phyloP scores from a whole-genome alignment of 1,139 yeast genomes.

The Blastobotrys elegans region DNA sequence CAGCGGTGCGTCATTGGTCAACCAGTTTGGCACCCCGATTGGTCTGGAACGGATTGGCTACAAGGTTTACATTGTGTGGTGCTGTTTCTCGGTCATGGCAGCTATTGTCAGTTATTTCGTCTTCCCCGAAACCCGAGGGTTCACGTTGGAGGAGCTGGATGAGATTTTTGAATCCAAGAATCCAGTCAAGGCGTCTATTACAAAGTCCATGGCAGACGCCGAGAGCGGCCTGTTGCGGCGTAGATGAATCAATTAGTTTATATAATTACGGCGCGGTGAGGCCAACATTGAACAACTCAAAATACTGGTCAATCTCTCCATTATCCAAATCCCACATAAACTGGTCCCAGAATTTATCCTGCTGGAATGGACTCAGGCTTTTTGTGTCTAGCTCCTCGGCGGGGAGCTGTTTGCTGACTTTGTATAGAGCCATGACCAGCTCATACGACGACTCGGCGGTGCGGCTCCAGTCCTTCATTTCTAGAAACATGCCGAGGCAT shows the following conservation, averaged over 20 bases:
- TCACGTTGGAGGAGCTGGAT: slow-evolving; percentile 59
- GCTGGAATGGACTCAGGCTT: not conserved
- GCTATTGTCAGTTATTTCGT: slow-evolving; percentile 35
- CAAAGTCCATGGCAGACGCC: not conserved
- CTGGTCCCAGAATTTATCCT: not conserved
- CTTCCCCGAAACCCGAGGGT: slow-evolving; percentile 58
- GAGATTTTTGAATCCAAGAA: slow-evolving; percentile 49
- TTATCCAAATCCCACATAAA: slow-evolving; percentile 1
- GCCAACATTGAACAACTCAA: not conserved
- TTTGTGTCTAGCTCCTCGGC: not conserved
- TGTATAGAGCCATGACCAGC: not conserved
- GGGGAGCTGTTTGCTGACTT: not conserved
- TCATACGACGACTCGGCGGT: not conserved
- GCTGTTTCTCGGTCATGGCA: slow-evolving; percentile 18
- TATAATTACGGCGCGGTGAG: not conserved
- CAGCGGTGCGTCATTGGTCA: slow-evolving; percentile 31
- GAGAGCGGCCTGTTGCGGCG: not conserved
- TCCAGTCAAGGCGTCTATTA: slow-evolving; percentile 35
- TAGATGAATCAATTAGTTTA: not conserved
- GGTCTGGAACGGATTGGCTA: slow-evolving; percentile 54
- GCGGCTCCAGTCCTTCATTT: not conserved
- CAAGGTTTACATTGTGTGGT: slow-evolving; percentile 52
- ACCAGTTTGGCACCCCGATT: slow-evolving; percentile 49
- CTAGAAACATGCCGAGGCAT: not conserved
- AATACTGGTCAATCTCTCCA: not conserved